A percentile compares a stretch with the other conserved stretches of the same genome.
Evolutionary conservation across 305 asterid species (phyloP).

Genomic region (Solanum hybrid): DNA sequence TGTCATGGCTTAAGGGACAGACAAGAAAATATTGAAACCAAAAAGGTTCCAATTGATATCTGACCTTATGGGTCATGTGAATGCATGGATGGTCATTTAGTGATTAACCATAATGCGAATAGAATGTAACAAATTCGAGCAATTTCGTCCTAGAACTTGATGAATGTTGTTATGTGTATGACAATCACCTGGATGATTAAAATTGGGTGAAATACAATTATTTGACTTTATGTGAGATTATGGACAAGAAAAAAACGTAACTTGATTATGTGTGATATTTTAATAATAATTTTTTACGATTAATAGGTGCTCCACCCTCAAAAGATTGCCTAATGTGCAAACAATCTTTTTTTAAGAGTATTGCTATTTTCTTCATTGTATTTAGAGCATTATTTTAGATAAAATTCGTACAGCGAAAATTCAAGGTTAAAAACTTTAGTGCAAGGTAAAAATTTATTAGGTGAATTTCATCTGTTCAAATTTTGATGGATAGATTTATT

Average conservation of each 20-base stretch:
- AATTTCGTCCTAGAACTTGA: neutral
- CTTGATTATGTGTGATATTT: neutral
- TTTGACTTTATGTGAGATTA: neutral
- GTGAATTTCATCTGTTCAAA: neutral
- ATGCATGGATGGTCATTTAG: neutral
- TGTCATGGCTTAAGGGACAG: neutral
- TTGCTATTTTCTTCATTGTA: neutral
- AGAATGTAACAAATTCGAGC: neutral
- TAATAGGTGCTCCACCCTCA: neutral
- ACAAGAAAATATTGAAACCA: neutral
- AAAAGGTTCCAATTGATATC: neutral
- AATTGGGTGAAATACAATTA: too few species aligned
- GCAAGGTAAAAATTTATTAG: neutral
- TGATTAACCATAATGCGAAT: neutral
- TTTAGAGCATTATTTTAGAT: neutral
- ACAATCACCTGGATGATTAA: neutral
- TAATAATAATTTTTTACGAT: neutral
- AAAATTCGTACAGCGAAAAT: neutral
- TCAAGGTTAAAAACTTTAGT: neutral
- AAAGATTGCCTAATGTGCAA: neutral
- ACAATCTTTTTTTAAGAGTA: neutral
- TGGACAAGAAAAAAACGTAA: neutral
- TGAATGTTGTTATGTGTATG: neutral
- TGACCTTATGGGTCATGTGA: too few species aligned
- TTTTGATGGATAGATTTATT: neutral